phyloP scores from a whole-genome alignment of 352 stramenopile species.

The Phytophthora sp. region DNA sequence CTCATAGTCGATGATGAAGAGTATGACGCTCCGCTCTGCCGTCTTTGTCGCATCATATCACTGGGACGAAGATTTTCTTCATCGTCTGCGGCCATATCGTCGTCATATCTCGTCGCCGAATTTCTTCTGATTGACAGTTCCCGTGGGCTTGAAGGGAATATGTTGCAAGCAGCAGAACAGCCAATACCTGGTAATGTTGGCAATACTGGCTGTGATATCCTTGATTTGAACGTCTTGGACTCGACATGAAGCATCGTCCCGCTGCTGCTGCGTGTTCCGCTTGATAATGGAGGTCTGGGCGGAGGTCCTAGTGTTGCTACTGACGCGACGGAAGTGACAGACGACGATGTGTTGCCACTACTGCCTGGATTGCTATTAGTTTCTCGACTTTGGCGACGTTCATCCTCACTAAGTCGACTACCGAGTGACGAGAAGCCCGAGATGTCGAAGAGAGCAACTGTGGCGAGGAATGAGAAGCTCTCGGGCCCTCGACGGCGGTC shows the following conservation, averaged over 20 bases:
- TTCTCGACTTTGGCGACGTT: slow-evolving; percentile 49
- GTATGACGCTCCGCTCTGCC: slow-evolving; percentile 29
- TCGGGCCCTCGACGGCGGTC: slow-evolving; percentile 58
- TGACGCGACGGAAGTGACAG: too few relatives aligned
- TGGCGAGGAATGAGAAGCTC: slow-evolving; percentile 54
- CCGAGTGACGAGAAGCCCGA: slow-evolving; percentile 87
- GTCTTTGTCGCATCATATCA: slow-evolving; percentile 49
- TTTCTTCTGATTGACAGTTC: slow-evolving; percentile 7
- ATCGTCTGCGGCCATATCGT: slow-evolving; percentile 10
- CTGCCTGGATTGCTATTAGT: slow-evolving; percentile 13
- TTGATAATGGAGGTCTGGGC: slow-evolving; percentile 1
- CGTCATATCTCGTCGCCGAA: slow-evolving; percentile 13
- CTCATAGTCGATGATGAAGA: slow-evolving; percentile 36
- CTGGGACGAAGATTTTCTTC: slow-evolving; percentile 30
- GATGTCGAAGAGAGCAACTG: slow-evolving; percentile 87
- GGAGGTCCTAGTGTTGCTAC: background rate
- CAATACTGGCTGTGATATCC: slow-evolving; percentile 25
- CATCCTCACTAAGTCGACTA: slow-evolving; percentile 70
- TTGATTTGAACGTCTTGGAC: slow-evolving; percentile 9
- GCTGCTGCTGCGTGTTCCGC: slow-evolving; percentile 16
- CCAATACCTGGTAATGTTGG: slow-evolving; percentile 14
- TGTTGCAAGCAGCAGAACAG: background rate
- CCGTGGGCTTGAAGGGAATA: slow-evolving; percentile 14
- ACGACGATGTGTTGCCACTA: too few relatives aligned
- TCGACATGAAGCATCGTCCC: slow-evolving; percentile 13